Evolutionary conservation across 495 filamentous ascomycete species (phyloP).

Genomic region (Melanomma pulvis-pyrius): DNA sequence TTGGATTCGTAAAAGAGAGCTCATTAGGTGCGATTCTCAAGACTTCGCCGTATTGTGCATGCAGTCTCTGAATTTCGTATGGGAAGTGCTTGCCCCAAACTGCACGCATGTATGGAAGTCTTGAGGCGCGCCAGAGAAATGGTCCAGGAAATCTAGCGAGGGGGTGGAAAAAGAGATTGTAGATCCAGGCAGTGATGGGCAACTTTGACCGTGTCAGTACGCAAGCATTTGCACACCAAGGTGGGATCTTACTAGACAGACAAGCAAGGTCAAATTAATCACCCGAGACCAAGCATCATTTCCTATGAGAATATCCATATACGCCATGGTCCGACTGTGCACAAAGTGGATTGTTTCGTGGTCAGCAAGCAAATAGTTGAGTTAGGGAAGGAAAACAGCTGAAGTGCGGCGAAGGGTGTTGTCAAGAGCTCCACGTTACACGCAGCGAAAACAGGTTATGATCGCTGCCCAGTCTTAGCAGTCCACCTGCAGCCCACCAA

Average conservation of each 20-base stretch:
- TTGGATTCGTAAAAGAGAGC: constrained; percentile 39
- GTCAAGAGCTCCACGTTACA: not conserved
- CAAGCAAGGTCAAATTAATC: constrained; percentile 12
- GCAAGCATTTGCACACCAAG: not conserved
- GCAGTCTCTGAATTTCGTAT: constrained; percentile 36
- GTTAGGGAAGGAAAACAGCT: not conserved
- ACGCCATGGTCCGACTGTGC: not conserved
- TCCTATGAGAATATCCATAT: constrained; percentile 6
- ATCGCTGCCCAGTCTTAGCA: not conserved
- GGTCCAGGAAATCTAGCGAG: constrained; percentile 24
- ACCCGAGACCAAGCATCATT: constrained; percentile 5
- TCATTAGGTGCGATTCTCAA: constrained; percentile 41
- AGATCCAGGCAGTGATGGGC: constrained; percentile 8
- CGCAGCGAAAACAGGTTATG: not conserved
- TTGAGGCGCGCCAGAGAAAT: constrained; percentile 28
- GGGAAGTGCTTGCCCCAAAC: constrained; percentile 27
- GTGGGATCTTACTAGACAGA: constrained; percentile 1
- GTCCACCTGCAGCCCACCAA: constrained; percentile 3
- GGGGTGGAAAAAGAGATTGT: constrained; percentile 26
- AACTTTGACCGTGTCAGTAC: constrained; percentile 1
- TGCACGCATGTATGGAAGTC: constrained; percentile 27
- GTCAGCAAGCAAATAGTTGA: not conserved
- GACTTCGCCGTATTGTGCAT: constrained; percentile 38
- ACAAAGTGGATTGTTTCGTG: not conserved
- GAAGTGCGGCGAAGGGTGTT: not conserved